phyloP scores from a whole-genome alignment of 805 yeast genomes.

The Nakazawaea molendinolei region DNA sequence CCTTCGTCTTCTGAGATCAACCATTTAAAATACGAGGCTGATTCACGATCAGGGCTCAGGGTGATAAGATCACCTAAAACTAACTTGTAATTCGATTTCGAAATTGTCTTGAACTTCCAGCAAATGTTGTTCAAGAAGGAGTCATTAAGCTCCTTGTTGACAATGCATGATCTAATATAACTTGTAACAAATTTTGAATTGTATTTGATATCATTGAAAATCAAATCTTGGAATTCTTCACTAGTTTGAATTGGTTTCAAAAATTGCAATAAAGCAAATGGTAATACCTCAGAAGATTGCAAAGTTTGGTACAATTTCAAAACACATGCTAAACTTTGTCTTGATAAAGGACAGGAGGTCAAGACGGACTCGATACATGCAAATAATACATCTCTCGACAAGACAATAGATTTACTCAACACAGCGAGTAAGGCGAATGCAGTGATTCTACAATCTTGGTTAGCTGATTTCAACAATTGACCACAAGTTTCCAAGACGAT shows the following conservation, averaged over 20 bases:
- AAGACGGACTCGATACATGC: slow-evolving; percentile 60
- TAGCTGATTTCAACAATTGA: slow-evolving; percentile 38
- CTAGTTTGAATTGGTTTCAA: slow-evolving; percentile 1
- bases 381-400: slow-evolving; percentile 46
- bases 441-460: slow-evolving; percentile 66
- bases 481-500: slow-evolving; percentile 53
- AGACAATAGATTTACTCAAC: slow-evolving; percentile 62
- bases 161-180: slow-evolving; percentile 22
- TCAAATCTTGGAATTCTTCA: slow-evolving; percentile 8
- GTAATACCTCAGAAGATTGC: slow-evolving; percentile 25
- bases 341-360: slow-evolving; percentile 17
- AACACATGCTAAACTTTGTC: slow-evolving; percentile 40
- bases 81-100: slow-evolving; percentile 17
- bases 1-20: slow-evolving; percentile 31
- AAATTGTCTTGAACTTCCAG: slow-evolving; percentile 14
- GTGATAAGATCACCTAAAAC: slow-evolving; percentile 18
- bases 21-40: slow-evolving; percentile 27
- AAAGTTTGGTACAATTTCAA: slow-evolving; percentile 43
- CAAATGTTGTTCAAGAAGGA: slow-evolving; percentile 10
- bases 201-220: slow-evolving; percentile 6
- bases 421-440: slow-evolving; percentile 81
- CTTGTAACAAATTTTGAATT: slow-evolving; percentile 21
- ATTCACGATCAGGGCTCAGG: slow-evolving; percentile 12
- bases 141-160: slow-evolving; percentile 12
- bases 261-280: slow-evolving; percentile 15